Evolutionary conservation across 1,284 basidiomycete genomes (phyloP), one percentile per base, ranked within the genome.

Genomic region (Laetiporus sulphureus): DNA sequence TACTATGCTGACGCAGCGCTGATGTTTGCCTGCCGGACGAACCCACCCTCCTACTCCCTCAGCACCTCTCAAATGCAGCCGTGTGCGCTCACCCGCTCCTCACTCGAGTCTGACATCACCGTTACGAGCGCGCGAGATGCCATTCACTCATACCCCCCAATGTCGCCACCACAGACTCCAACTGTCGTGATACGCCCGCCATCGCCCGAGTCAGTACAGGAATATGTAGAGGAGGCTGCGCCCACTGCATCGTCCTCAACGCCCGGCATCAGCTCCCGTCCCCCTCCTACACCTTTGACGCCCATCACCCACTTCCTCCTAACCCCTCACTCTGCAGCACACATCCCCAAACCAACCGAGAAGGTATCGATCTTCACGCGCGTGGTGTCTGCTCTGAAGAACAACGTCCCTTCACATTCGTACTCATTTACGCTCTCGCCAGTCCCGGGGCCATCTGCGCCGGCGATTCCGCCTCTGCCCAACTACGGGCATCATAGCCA

Each of bases 111-210:
- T 4, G 55, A 59, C 19, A 39, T 44, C 7, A 58, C 61, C 2
- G 51, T 56, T 33, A 60, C 62, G 5, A 55, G 58, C 62, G 13
- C 67, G 60, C 48, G 61, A 55, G 40, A 63, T 62, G 39, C 40
- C 11, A 34, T 45, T 12, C 83, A 85, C 52, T 83, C 79, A 8
- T 85, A 85, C 51, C 83, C 83, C 11, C 80, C 81, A 3, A 79
- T 77, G 11, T 74, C 81, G 8, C 69, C 79, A 18, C 48, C 51
- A 36, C 40, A 50, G 40, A 49, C 44, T 6, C 61, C 71, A 3
- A 47, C 61, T 8, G 47, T 67, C 19, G 48, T 60, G 34, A 53
- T 70, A 18, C 57, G 60, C 12, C 71, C 71, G 11, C 66, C 72
- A n/a, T 72, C 75, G 3, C 71, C 72, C 4, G 51, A 57, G 21